Evolutionary conservation across 2,329 filamentous ascomycete species (phyloP), one percentile per base, ranked within the genome.

Genomic region (Graphium sp.): DNA sequence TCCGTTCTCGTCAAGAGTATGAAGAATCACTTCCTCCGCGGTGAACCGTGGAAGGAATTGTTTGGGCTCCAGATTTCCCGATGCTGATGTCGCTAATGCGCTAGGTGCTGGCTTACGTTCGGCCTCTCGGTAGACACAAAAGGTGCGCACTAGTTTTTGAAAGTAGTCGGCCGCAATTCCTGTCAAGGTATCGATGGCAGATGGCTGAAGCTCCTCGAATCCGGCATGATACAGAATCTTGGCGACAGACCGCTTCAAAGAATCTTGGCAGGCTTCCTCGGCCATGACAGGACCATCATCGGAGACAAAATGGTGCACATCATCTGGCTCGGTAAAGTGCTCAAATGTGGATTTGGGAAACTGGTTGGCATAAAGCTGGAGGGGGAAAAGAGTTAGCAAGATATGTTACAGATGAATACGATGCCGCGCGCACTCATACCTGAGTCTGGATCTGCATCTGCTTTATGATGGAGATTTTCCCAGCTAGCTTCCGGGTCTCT

Each of bases 361-460:
- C 49, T 98, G 89, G 45, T 98, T 98, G 44, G 85, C 80, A 47
- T 98, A 98, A 47, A 92, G 80, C 79, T 89, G n/a, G n/a, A n/a
- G n/a, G n/a, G n/a, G n/a, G n/a, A n/a, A n/a, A n/a, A 18, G 18
- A n/a, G 24, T 18, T 18, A 33, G 7, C n/a, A n/a, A n/a, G n/a
- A n/a, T n/a, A n/a, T n/a, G n/a, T n/a, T n/a, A n/a, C n/a, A n/a
- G n/a, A n/a, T n/a, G n/a, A n/a, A n/a, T n/a, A n/a, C n/a, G n/a
- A n/a, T n/a, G n/a, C n/a, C n/a, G n/a, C n/a, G n/a, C n/a, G n/a
- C n/a, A n/a, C n/a, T n/a, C 58, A 46, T 68, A 83, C 81, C 67
- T 94, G 89, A 29, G 84, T 82, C 50, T 98, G 89, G 30, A 95
- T 72, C 54, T 98, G 89, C 89, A 98, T 98, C 56, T 98, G 89